These are phyloP conservation scores for Xylaria sp. DNA, from an alignment of 2,329 filamentous ascomycete genomes.

Conservation along the genomic window DNA sequence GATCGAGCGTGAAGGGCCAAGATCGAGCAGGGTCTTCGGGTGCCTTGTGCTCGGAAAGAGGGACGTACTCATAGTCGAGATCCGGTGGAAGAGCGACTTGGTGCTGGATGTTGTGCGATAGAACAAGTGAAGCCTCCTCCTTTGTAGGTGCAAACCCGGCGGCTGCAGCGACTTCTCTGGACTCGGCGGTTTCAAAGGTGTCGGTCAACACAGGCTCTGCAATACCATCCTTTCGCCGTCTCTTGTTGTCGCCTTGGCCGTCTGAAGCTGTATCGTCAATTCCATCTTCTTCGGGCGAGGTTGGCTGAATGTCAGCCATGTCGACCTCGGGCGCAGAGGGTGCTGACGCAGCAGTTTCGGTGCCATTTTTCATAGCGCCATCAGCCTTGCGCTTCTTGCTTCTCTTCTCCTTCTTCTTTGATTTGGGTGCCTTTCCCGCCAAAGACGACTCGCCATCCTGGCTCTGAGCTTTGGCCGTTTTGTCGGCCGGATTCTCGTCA, in stretches of 20 bases:
- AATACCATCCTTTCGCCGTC: conserved; percentile 71
- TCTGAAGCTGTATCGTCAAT: conserved; percentile 54
- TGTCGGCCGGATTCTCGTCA: conserved; percentile 69
- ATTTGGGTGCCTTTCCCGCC: conserved; percentile 52
- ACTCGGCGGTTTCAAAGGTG: conserved; percentile 93
- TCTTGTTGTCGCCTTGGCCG: conserved; percentile 67
- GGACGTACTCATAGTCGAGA: conserved; percentile 92
- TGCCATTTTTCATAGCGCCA: conserved; percentile 73
- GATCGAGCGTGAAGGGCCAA: conserved; percentile 93
- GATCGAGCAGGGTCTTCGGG: conserved; percentile 84
- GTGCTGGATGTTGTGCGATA: conserved; percentile 98
- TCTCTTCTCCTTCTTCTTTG: conserved; percentile 60
- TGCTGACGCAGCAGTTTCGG: conserved; percentile 40
- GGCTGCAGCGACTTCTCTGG: conserved; percentile 85
- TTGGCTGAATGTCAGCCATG: conserved; percentile 49
- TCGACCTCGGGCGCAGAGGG: conserved; percentile 51
- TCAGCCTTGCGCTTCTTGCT: conserved; percentile 90
- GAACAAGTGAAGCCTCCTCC: conserved; percentile 75
- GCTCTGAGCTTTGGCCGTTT: conserved; percentile 55
- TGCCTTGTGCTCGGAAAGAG: conserved; percentile 94
- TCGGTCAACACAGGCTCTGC: conserved; percentile 88
- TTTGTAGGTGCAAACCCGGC: conserved; percentile 70
- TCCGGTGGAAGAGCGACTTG: conserved; percentile 95
- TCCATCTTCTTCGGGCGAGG: conserved; percentile 52
- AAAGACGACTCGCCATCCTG: conserved; percentile 46